Conservation (phyloP, 202 grass and related monocot species). For the Brachypodium distachyon region DNA sequence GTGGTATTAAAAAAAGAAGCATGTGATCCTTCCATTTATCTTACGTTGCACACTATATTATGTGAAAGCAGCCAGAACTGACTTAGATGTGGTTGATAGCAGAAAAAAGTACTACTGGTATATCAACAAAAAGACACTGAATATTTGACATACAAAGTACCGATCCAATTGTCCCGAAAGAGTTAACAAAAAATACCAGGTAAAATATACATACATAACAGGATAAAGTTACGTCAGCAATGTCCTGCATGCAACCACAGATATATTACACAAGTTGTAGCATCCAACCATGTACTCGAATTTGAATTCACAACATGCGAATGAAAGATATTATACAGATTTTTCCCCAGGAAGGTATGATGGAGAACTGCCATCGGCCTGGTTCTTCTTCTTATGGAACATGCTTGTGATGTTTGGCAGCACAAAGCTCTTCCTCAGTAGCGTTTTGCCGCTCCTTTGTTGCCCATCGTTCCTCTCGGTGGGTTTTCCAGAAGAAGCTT, state of each 20-base stretch:
- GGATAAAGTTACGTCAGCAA: background rate
- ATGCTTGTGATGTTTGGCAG: constrained; percentile 58
- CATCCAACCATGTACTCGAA: constrained; percentile 3
- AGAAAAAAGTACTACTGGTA: background rate
- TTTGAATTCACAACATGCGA: constrained; percentile 12
- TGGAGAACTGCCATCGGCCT: constrained; percentile 40
- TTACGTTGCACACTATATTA: no score
- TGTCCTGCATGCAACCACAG: constrained; percentile 5
- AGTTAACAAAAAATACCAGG: background rate
- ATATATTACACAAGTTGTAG: constrained; percentile 26
- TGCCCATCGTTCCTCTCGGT: constrained; percentile 40
- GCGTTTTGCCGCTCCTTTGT: constrained; percentile 23
- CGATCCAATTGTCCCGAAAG: background rate
- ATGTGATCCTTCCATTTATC: no score
- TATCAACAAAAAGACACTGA: background rate
- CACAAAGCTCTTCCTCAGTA: constrained; percentile 62
- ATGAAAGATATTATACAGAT: constrained; percentile 34
- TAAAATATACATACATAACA: background rate
- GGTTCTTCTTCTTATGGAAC: constrained; percentile 77
- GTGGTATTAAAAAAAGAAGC: no score
- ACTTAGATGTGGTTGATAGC: background rate
- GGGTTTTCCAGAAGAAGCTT: constrained; percentile 24
- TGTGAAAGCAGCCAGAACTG: background rate
- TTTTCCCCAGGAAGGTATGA: constrained; percentile 48
- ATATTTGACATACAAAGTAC: background rate